Evolutionary conservation across 2,329 filamentous ascomycete species (phyloP).

Genomic region (Fusarium dlaminii): DNA sequence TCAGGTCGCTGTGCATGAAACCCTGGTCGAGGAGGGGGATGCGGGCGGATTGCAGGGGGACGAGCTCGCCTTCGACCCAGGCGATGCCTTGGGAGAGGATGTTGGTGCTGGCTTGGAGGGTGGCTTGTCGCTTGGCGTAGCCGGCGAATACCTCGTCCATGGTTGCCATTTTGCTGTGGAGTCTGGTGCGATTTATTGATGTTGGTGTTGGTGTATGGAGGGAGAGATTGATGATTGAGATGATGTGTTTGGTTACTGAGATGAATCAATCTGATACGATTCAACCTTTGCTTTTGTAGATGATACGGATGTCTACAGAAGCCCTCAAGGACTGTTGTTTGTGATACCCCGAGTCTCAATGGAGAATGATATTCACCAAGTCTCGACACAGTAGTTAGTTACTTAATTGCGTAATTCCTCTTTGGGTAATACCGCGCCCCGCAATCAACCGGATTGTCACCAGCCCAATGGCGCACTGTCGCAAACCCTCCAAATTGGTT

Average conservation of each 20-base stretch:
- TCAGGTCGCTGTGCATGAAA: slow-evolving; percentile 62
- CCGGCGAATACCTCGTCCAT: slow-evolving; percentile 55
- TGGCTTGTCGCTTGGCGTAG: slow-evolving; percentile 43
- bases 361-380: neutral
- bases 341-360: fast-evolving
- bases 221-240: neutral
- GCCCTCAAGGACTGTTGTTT: fast-evolving
- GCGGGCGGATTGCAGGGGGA: slow-evolving; percentile 56
- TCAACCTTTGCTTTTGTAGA: slow-evolving; percentile 9
- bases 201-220: neutral
- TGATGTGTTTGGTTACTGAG: neutral
- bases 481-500: too few relatives aligned
- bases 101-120: slow-evolving; percentile 37
- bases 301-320: neutral
- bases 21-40: slow-evolving; percentile 62
- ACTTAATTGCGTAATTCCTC: slow-evolving; percentile 7
- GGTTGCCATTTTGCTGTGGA: slow-evolving; percentile 49
- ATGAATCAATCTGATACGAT: neutral
- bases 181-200: neutral
- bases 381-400: neutral
- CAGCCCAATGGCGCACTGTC: neutral
- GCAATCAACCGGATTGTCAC: neutral
- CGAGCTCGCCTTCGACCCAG: slow-evolving; percentile 56
- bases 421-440: neutral
- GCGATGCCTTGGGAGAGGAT: slow-evolving; percentile 52